phyloP scores from a whole-genome alignment of 768 basidiomycete genomes.

The Tricholoma matsutake region DNA sequence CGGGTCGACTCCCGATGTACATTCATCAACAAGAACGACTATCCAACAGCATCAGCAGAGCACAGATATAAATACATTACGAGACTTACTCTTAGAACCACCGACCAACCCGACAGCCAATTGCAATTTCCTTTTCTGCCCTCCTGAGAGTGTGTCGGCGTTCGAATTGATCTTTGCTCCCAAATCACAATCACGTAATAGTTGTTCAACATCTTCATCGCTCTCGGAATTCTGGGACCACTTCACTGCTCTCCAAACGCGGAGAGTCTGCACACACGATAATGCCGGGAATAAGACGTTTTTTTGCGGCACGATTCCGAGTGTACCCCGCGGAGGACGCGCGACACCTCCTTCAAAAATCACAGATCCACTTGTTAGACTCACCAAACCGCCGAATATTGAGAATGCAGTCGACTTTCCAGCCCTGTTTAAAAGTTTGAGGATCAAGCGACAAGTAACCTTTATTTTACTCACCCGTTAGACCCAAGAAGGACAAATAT shows the following conservation, averaged over 20 bases:
- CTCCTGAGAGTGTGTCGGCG: conserved; percentile 67
- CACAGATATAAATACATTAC: background rate
- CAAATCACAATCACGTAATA: conserved; percentile 71
- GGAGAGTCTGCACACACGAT: conserved; percentile 68
- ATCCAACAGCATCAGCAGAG: conserved; percentile 3
- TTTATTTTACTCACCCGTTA: conserved; percentile 49
- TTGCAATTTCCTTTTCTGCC: conserved; percentile 80
- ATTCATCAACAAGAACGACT: conserved; percentile 64
- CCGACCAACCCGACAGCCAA: conserved; percentile 79
- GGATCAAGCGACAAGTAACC: background rate
- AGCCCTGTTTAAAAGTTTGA: conserved; percentile 41
- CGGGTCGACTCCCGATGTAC: conserved; percentile 81
- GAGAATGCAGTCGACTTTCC: conserved; percentile 76
- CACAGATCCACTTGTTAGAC: conserved; percentile 56
- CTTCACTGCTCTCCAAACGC: conserved; percentile 73
- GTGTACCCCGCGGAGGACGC: conserved; percentile 56
- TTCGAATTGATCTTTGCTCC: conserved; percentile 62
- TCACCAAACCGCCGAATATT: conserved; percentile 60
- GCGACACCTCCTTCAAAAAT: conserved; percentile 50
- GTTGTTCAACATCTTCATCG: conserved; percentile 59
- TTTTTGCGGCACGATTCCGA: conserved; percentile 82
- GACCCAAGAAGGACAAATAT: conserved; percentile 79
- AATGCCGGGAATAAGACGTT: conserved; percentile 80
- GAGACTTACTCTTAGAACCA: conserved; percentile 60
- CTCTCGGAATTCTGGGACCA: conserved; percentile 42